phyloP scores from a whole-genome alignment of 805 yeast species.

The Starmera quercuum region DNA sequence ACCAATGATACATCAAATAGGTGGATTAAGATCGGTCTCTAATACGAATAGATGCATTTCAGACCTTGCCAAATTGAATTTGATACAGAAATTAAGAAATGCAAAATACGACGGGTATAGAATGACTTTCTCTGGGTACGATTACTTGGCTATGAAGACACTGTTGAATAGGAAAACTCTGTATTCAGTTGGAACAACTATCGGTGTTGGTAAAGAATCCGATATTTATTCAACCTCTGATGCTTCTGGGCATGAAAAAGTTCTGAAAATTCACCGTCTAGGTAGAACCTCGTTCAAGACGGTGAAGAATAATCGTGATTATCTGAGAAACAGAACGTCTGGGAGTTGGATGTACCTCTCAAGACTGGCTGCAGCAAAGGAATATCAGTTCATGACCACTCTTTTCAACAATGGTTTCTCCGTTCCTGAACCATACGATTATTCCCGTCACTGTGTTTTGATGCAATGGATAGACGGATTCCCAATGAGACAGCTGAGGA shows the following conservation, averaged over 20 bases:
- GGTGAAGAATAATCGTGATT: constrained; percentile 91
- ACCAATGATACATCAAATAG: constrained; percentile 67
- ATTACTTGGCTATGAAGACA: constrained; percentile 82
- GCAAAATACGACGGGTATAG: constrained; percentile 95
- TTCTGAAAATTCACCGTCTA: constrained; percentile 83
- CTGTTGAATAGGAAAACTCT: constrained; percentile 69
- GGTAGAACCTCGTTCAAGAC: constrained; percentile 93
- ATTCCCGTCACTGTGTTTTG: constrained; percentile 83
- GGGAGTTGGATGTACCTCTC: constrained; percentile 92
- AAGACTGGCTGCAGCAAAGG: constrained; percentile 85
- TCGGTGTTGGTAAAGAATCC: constrained; percentile 97
- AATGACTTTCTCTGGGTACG: constrained; percentile 83
- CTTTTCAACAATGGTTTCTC: constrained; percentile 67
- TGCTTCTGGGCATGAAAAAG: constrained; percentile 54
- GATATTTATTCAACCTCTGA: constrained; percentile 85
- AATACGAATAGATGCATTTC: constrained; percentile 73
- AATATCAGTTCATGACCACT: constrained; percentile 79
- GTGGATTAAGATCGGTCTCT: constrained; percentile 68
- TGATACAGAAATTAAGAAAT: constrained; percentile 73
- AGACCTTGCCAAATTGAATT: constrained; percentile 79
- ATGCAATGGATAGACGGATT: constrained; percentile 91
- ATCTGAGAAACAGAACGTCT: constrained; percentile 62
- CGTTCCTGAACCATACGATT: constrained; percentile 86
- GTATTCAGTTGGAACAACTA: constrained; percentile 74
- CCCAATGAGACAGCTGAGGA: constrained; percentile 77